These are phyloP conservation scores for Hypoxylon cercidicola DNA, from an alignment of 495 filamentous ascomycete species.

Conservation along the genomic window DNA sequence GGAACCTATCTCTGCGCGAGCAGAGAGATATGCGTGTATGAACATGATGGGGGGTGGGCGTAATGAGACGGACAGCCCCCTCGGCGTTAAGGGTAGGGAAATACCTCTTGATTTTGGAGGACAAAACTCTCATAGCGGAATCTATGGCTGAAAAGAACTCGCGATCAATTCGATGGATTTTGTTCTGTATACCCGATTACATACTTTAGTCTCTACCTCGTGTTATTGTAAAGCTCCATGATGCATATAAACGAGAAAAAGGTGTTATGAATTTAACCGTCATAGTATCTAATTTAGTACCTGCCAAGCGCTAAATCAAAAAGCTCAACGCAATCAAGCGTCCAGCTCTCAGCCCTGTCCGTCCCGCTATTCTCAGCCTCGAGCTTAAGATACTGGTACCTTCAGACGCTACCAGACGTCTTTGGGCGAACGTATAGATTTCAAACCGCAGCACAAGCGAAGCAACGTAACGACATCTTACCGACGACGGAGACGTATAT, in stretches of 20 bases:
- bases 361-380: conserved; percentile 33
- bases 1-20: conserved; percentile 2
- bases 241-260: background rate
- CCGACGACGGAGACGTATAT: too few species aligned
- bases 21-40: conserved; percentile 6
- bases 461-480: background rate
- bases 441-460: background rate
- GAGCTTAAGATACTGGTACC: conserved; percentile 1
- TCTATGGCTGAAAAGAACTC: background rate
- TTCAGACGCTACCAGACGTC: background rate
- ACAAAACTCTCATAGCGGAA: conserved; percentile 7
- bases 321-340: background rate
- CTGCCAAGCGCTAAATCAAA: background rate
- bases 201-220: too few species aligned
- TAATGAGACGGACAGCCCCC: background rate
- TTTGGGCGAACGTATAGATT: too few species aligned
- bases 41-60: background rate
- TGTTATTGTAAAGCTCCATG: too few species aligned
- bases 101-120: conserved; percentile 36
- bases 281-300: background rate
- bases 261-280: conserved; percentile 10
- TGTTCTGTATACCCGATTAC: background rate
- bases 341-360: conserved; percentile 17
- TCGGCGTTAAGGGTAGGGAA: conserved; percentile 30
- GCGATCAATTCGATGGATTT: conserved; percentile 1